Conservation (phyloP, 1,284 basidiomycete genomes). For the Tilletia caries region DNA sequence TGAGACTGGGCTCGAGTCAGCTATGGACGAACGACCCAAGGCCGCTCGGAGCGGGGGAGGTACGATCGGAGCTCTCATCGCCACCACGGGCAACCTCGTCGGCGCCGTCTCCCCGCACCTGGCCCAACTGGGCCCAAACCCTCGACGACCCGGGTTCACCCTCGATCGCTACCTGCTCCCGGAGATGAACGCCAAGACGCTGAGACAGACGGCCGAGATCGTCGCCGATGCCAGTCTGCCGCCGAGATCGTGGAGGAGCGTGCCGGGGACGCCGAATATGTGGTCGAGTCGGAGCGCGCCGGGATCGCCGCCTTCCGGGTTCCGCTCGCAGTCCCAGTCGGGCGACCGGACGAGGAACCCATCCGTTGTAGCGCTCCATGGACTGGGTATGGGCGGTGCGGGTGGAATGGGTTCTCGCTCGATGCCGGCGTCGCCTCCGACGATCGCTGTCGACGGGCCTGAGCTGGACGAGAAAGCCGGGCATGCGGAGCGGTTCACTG, state of each 20-base stretch:
- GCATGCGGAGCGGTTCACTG: no score
- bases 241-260: neutral
- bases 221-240: slow-evolving; percentile 45
- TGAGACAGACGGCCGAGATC: slow-evolving; percentile 48
- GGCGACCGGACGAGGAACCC: no score
- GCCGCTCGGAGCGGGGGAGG: slow-evolving; percentile 64
- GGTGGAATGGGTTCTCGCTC: no score
- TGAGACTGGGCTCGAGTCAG: slow-evolving; percentile 45
- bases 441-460: no score
- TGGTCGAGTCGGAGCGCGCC: slow-evolving; percentile 3
- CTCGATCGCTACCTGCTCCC: slow-evolving; percentile 61
- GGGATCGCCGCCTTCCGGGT: neutral
- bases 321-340: neutral
- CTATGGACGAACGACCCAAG: slow-evolving; percentile 58
- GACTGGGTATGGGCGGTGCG: no score
- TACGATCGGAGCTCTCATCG: slow-evolving; percentile 70
- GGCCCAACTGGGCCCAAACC: slow-evolving; percentile 63
- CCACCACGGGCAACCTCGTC: slow-evolving; percentile 65
- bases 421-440: no score
- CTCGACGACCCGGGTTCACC: slow-evolving; percentile 68
- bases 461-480: no score
- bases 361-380: no score
- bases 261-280: slow-evolving; percentile 18
- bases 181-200: slow-evolving; percentile 52
- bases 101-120: slow-evolving; percentile 49